phyloP scores from a whole-genome alignment of 495 filamentous ascomycete species.

The Hyaloscypha variabilis region DNA sequence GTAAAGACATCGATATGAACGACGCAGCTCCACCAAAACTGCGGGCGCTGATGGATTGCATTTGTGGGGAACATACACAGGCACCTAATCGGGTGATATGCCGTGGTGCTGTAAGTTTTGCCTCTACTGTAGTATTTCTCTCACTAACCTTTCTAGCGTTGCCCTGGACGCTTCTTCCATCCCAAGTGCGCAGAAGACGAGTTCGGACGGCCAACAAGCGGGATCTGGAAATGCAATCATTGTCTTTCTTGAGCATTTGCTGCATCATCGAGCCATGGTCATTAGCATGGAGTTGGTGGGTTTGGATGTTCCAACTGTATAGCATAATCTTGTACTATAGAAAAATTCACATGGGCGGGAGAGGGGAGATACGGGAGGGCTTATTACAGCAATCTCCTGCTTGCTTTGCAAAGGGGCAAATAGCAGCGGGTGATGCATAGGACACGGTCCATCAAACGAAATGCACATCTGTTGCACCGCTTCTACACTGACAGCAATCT shows the following conservation, averaged over 20 bases:
- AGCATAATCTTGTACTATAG: constrained; percentile 11
- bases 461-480: not conserved
- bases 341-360: not conserved
- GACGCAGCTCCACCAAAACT: constrained; percentile 6
- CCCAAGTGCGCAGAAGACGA: constrained; percentile 21
- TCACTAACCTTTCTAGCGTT: constrained; percentile 21
- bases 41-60: constrained; percentile 20
- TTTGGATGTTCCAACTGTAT: constrained; percentile 3
- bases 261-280: constrained; percentile 20
- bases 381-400: not conserved
- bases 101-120: constrained; percentile 16
- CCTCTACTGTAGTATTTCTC: not conserved
- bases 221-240: constrained; percentile 27
- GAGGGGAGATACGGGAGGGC: not conserved
- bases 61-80: constrained; percentile 21
- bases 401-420: not conserved
- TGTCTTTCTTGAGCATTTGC: constrained; percentile 25
- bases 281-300: constrained; percentile 19
- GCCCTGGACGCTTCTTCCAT: constrained; percentile 29
- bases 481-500: not conserved
- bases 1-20: constrained; percentile 6
- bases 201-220: constrained; percentile 8
- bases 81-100: constrained; percentile 20
- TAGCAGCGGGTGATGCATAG: not conserved
- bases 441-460: not conserved